These are phyloP conservation scores for Phyllostachys edulis DNA, from an alignment of 176 grass and related monocot genomes.

Conservation along the genomic window DNA sequence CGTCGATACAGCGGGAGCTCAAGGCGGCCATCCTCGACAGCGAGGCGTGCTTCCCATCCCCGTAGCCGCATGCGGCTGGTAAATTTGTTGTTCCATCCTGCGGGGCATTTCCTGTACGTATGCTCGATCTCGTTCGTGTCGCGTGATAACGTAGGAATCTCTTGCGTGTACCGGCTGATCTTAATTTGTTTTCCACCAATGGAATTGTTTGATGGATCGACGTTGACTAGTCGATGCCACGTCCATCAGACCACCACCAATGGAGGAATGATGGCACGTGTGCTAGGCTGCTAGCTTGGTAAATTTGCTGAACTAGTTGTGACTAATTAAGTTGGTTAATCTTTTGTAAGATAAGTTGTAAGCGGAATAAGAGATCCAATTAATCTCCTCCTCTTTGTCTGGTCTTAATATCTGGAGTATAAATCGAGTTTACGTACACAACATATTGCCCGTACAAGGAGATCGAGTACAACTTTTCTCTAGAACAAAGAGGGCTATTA, in stretches of 20 bases:
- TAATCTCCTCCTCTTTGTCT: background rate
- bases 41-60: constrained; percentile 63
- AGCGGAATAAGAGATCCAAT: background rate
- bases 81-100: too few species aligned
- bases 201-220: background rate
- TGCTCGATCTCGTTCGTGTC: background rate
- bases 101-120: background rate
- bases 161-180: background rate
- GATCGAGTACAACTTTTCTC: too few species aligned
- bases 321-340: background rate
- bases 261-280: background rate
- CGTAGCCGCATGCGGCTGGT: constrained; percentile 9
- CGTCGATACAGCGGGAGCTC: constrained; percentile 56
- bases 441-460: too few species aligned
- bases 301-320: background rate
- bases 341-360: background rate
- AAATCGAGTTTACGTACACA: too few species aligned
- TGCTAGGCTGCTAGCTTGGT: background rate
- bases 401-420: too few species aligned
- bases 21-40: constrained; percentile 56
- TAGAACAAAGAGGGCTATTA: too few species aligned
- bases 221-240: background rate
- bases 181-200: background rate
- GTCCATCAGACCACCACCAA: background rate
- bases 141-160: background rate